Evolutionary conservation across 345 rosid genomes (phyloP).

Genomic region (Eucalyptus pauciflora): DNA sequence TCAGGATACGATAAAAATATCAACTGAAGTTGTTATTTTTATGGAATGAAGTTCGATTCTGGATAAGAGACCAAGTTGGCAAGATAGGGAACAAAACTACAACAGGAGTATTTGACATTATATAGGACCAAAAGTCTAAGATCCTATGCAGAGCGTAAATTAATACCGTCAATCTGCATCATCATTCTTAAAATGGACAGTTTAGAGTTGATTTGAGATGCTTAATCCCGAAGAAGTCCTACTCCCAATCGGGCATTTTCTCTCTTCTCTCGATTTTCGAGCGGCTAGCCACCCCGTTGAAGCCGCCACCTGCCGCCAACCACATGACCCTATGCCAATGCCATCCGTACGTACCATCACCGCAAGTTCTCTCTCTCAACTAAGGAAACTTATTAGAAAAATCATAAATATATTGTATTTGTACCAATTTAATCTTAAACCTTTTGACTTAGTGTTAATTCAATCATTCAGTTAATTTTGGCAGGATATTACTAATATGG

Average conservation of each 20-base stretch:
- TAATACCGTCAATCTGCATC: neutral
- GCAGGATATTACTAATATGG: rapidly evolving
- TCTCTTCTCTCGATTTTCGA: neutral
- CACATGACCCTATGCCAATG: neutral
- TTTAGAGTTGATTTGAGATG: neutral
- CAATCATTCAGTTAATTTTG: too few relatives aligned
- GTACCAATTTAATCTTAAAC: too few relatives aligned
- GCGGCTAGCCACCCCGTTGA: neutral
- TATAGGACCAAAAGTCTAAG: neutral
- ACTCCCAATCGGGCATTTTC: neutral
- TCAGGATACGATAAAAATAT: neutral
- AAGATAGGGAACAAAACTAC: neutral
- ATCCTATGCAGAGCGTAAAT: neutral
- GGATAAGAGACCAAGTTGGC: neutral
- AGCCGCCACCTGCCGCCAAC: neutral
- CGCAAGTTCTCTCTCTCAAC: neutral
- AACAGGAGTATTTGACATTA: neutral
- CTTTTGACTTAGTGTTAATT: rapidly evolving
- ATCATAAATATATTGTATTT: rapidly evolving
- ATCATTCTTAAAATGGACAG: neutral
- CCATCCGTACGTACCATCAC: neutral
- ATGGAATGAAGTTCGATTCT: neutral
- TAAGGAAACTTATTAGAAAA: too few relatives aligned
- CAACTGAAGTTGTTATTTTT: neutral
- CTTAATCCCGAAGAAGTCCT: neutral